Evolutionary conservation across 768 basidiomycete genomes (phyloP).

Genomic region (Pulveroboletus sp.): DNA sequence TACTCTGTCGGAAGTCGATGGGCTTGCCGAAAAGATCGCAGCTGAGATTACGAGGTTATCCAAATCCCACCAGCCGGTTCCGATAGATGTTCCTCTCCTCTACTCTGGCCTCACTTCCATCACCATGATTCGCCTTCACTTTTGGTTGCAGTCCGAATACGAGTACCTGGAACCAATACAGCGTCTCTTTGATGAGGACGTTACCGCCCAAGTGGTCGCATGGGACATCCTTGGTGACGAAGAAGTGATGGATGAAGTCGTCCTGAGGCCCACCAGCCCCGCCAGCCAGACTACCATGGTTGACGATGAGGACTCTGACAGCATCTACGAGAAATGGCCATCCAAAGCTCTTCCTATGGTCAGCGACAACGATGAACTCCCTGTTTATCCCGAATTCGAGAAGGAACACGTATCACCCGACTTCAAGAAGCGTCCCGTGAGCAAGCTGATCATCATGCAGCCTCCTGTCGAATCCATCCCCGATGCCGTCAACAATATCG

Average conservation of each 20-base stretch:
- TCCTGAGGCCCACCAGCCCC: constrained; percentile 9
- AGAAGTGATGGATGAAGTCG: constrained; percentile 10
- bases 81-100: constrained; percentile 30
- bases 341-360: neutral
- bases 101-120: constrained; percentile 31
- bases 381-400: too few species aligned
- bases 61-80: constrained; percentile 24
- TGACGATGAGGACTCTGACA: constrained; percentile 15
- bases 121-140: constrained; percentile 29
- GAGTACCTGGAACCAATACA: constrained; percentile 28
- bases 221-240: constrained; percentile 26
- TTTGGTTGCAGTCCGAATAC: constrained; percentile 33
- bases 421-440: constrained; percentile 7
- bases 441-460: constrained; percentile 24
- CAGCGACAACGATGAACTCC: too few species aligned
- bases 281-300: constrained; percentile 18
- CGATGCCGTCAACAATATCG: constrained; percentile 15
- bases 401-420: neutral
- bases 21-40: constrained; percentile 33
- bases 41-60: constrained; percentile 29
- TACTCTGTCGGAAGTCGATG: constrained; percentile 17
- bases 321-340: constrained; percentile 3
- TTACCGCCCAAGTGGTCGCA: constrained; percentile 28
- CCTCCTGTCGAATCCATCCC: constrained; percentile 17
- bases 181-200: constrained; percentile 29